Evolutionary conservation across 768 basidiomycete species (phyloP).

Genomic region (Galerina sulciceps): DNA sequence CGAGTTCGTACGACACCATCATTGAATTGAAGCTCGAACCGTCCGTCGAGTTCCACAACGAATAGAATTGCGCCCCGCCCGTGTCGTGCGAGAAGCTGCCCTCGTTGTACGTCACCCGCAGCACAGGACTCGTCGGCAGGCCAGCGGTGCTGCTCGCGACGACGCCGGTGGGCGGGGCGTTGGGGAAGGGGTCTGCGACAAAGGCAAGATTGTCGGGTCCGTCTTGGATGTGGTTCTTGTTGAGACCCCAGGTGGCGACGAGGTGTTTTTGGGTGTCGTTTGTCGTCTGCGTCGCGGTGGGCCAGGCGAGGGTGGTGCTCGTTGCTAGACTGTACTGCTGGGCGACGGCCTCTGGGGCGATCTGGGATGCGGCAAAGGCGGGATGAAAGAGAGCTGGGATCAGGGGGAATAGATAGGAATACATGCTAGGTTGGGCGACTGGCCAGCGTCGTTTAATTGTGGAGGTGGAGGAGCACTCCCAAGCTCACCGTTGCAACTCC

Average conservation of each 20-base stretch:
- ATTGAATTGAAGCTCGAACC: constrained; percentile 64
- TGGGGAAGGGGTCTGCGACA: constrained; percentile 70
- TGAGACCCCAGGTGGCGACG: constrained; percentile 62
- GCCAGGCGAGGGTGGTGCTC: constrained; percentile 68
- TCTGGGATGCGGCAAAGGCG: constrained; percentile 31
- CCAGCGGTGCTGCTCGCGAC: constrained; percentile 20
- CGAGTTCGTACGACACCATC: constrained; percentile 76
- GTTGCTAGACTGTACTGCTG: constrained; percentile 58
- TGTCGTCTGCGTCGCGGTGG: constrained; percentile 59
- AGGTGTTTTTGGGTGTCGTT: constrained; percentile 55
- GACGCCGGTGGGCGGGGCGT: constrained; percentile 38
- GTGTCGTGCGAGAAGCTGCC: constrained; percentile 62
- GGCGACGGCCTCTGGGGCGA: constrained; percentile 44
- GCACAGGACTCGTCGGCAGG: constrained; percentile 41
- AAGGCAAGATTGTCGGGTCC: constrained; percentile 60
- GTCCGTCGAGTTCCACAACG: constrained; percentile 68
- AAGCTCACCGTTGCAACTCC: not conserved
- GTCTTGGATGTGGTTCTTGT: constrained; percentile 64
- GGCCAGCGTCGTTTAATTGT: constrained; percentile 21
- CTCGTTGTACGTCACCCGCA: constrained; percentile 67
- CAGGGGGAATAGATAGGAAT: constrained; percentile 15
- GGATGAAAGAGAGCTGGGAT: constrained; percentile 18
- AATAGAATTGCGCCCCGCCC: constrained; percentile 71
- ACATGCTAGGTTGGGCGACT: constrained; percentile 15
- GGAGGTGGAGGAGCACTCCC: not conserved